Base-by-base conservation (phyloP, 148 eudicot genomes). In the Polygonum maritimum region DNA sequence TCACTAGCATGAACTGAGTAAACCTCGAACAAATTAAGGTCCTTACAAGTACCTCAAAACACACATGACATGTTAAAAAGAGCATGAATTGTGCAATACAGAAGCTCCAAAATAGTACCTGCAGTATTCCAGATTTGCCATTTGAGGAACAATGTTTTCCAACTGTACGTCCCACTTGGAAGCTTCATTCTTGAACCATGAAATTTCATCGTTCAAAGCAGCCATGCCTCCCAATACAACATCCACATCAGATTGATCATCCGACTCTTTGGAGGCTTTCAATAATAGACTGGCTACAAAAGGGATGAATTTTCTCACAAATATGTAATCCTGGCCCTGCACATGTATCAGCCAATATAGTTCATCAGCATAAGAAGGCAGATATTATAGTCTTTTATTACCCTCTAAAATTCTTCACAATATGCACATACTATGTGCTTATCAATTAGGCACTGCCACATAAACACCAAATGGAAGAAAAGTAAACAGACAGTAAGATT, bases 181-280 rank as follows among this genome's bases (percentile, higher is more conserved):
- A 65, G 93, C 93, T 83, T 92, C 96, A 79, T 84, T 82, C 84
- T 92, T 94, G 82, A 94, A 94, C 97, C 98, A 94, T 16, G 80
- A 81, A 65, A 94, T 78, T 82, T 94, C 97, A 44, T 92, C 97
- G 73, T 89, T 86, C 75, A 94, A 80, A 80, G 97, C 80, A 82
- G 92, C 98, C 81, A 90, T 31, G 35, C 98, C 97, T 51, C 95
- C 89, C 78, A 94, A 80, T 75, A 92, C 83, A 35, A 85, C 74
- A 39, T 92, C 98, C 83, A 88, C 78, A 84, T 94, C 93, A 15
- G 84, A 76, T 75, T 74, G 76, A 78, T 90, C 88, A 76, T 82
- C 89, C 3, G 89, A 87, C 77, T 89, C 92, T 77, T 89, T 87
- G 65, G 85, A 84, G 78, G 93, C 89, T 83, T 92, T 94, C 74